Percentiles rank a stretch among this genome's conserved stretches.
Conservation (phyloP, 1,284 basidiomycete genomes). For the Stereum hirsutum region DNA sequence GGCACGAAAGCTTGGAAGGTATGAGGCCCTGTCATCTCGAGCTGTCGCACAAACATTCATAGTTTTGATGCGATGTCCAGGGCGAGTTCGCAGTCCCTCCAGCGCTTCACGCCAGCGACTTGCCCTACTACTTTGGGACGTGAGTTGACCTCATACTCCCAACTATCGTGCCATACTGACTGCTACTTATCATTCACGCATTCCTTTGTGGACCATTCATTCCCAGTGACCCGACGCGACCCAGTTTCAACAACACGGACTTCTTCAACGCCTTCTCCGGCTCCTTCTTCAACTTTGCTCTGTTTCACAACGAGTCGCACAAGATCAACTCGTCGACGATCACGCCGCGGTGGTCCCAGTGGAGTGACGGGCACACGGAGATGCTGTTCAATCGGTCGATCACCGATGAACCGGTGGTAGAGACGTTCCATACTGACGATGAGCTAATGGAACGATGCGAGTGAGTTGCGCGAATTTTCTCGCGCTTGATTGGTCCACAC, state of each 20-base stretch:
- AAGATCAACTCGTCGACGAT: slow-evolving; percentile 20
- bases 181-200: slow-evolving; percentile 5
- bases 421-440: slow-evolving; percentile 14
- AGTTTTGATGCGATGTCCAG: too few relatives aligned
- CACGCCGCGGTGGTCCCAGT: slow-evolving; percentile 22
- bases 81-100: too few relatives aligned
- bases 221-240: too few relatives aligned
- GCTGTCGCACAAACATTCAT: too few relatives aligned
- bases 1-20: slow-evolving; percentile 23
- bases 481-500: neutral
- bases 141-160: slow-evolving; percentile 1
- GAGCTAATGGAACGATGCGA: slow-evolving; percentile 20
- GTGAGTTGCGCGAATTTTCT: slow-evolving; percentile 16
- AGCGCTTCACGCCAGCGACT: slow-evolving; percentile 4
- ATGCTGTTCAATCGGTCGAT: slow-evolving; percentile 27
- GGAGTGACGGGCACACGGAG: slow-evolving; percentile 16
- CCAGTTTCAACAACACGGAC: slow-evolving; percentile 24
- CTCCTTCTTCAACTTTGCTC: slow-evolving; percentile 28
- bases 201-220: too few relatives aligned
- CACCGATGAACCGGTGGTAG: slow-evolving; percentile 15
- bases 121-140: slow-evolving; percentile 14
- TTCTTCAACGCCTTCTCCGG: slow-evolving; percentile 31
- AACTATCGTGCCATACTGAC: neutral
- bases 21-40: too few relatives aligned
- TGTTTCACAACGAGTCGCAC: slow-evolving; percentile 25